These are phyloP conservation scores for Cunninghamia lanceolata DNA, from an alignment of 75 land plant genomes.

Conservation along the genomic window DNA sequence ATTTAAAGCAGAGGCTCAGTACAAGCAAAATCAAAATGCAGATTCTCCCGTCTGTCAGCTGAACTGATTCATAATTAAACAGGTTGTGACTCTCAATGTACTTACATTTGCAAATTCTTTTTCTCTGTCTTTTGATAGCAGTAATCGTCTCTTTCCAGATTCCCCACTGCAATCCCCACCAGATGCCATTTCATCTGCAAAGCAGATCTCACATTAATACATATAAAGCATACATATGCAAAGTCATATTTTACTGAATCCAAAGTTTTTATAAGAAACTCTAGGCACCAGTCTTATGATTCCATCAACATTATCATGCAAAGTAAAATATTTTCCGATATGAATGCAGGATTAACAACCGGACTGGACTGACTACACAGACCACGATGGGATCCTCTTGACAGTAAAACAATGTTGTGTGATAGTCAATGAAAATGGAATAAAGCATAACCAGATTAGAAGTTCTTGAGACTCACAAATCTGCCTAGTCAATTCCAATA, in stretches of 20 bases:
- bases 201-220: not conserved
- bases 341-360: too few relatives aligned
- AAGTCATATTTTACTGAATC: not conserved
- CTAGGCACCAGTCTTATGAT: not conserved
- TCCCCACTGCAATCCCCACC: conserved; percentile 19
- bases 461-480: too few relatives aligned
- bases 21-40: not conserved
- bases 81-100: not conserved
- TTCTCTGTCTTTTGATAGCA: conserved; percentile 29
- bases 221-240: not conserved
- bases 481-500: too few relatives aligned
- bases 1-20: not conserved
- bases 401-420: too few relatives aligned
- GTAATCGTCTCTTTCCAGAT: conserved; percentile 20
- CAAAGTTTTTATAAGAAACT: not conserved
- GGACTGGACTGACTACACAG: too few relatives aligned
- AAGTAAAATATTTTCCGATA: not conserved
- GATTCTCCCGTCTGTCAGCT: not conserved
- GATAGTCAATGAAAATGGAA: too few relatives aligned
- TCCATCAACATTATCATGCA: not conserved
- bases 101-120: conserved; percentile 16
- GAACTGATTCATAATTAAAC: not conserved
- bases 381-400: too few relatives aligned
- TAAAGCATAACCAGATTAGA: too few relatives aligned
- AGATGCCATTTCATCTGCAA: not conserved